These are phyloP conservation scores for Termitomyces sp. DNA, from an alignment of 768 basidiomycete species.

Conservation along the genomic window DNA sequence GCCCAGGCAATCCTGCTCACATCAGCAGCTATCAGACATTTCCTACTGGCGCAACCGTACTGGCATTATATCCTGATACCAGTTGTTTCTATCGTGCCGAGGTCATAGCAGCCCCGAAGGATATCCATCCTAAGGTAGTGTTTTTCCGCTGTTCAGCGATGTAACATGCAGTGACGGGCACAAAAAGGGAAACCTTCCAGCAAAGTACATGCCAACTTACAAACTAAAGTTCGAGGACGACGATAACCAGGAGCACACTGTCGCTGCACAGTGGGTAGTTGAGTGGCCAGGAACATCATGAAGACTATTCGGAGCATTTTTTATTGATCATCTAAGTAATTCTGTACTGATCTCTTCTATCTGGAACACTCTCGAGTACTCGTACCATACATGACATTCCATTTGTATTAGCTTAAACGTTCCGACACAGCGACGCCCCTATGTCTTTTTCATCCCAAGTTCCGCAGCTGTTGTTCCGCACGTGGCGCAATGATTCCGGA, in stretches of 20 bases:
- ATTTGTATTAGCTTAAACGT: slow-evolving; percentile 12
- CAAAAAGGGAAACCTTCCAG: slow-evolving; percentile 29
- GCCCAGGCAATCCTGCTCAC: slow-evolving; percentile 56
- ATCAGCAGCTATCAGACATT: slow-evolving; percentile 71
- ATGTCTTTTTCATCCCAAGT: neutral
- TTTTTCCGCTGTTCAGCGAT: neutral
- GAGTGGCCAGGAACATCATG: slow-evolving; percentile 59
- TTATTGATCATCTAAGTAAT: slow-evolving; percentile 13
- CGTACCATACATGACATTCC: slow-evolving; percentile 5
- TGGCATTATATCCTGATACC: slow-evolving; percentile 89
- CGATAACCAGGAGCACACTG: slow-evolving; percentile 76
- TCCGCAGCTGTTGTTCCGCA: neutral
- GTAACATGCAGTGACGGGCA: neutral
- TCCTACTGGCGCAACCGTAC: slow-evolving; percentile 64
- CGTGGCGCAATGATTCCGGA: slow-evolving; percentile 5
- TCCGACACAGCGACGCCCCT: neutral
- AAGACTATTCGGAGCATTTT: slow-evolving; percentile 8
- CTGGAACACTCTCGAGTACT: slow-evolving; percentile 7
- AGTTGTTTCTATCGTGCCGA: slow-evolving; percentile 90
- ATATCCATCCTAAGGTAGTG: slow-evolving; percentile 34
- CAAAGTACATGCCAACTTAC: slow-evolving; percentile 57
- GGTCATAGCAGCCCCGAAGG: slow-evolving; percentile 65
- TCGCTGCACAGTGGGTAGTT: slow-evolving; percentile 78
- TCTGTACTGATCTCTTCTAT: slow-evolving; percentile 15
- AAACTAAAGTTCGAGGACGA: slow-evolving; percentile 88